These are phyloP conservation scores for Pontederia crassipes DNA, from an alignment of 176 grass and related monocot species.

Conservation along the genomic window DNA sequence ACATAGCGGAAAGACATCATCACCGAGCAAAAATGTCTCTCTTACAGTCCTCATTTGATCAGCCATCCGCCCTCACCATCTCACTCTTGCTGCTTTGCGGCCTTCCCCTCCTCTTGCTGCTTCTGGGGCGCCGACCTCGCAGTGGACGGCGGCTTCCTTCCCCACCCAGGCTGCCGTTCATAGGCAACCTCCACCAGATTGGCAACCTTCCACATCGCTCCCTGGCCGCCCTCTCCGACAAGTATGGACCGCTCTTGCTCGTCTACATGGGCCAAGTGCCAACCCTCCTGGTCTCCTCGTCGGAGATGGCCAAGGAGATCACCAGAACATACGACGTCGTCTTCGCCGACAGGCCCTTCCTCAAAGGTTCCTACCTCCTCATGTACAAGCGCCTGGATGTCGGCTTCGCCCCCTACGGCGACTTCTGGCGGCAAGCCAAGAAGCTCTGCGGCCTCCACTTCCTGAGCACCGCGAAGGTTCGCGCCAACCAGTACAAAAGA, in stretches of 20 bases:
- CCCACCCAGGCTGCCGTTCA: not conserved
- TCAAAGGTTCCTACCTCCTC: not conserved
- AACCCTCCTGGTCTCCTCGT: not conserved
- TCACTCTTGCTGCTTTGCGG: not conserved
- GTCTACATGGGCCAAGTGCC: not conserved
- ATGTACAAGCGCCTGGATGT: not conserved
- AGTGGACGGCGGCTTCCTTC: not conserved
- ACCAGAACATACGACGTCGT: not conserved
- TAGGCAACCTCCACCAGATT: slow-evolving; percentile 4
- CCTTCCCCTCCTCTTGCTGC: not conserved
- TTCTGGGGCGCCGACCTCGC: not conserved
- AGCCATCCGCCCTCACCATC: too few relatives aligned
- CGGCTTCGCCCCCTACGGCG: not conserved
- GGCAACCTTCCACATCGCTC: not conserved
- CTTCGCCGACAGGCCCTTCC: not conserved
- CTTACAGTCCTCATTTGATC: too few relatives aligned
- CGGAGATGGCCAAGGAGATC: not conserved
- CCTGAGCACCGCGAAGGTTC: not conserved
- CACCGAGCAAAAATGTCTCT: too few relatives aligned
- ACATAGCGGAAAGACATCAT: too few relatives aligned
- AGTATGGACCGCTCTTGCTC: not conserved
- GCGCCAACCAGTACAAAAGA: not conserved
- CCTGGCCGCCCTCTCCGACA: not conserved
- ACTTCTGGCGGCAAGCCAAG: not conserved
- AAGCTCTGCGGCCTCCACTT: not conserved